Evolutionary conservation across 495 filamentous ascomycete genomes (phyloP).

Genomic region (Aspergillus affinis): DNA sequence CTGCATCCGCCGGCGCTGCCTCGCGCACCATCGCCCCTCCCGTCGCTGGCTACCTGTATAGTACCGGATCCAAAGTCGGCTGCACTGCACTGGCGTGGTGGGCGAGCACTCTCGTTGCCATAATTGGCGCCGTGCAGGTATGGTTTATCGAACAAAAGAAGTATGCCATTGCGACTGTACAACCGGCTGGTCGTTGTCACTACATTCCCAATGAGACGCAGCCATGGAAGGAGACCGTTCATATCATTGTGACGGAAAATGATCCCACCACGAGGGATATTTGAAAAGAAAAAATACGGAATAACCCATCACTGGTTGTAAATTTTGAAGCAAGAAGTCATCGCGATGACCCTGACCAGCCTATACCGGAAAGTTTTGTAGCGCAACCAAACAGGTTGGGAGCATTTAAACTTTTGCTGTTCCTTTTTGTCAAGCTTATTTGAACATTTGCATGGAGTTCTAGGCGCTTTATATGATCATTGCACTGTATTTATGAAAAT

Average conservation of each 20-base stretch:
- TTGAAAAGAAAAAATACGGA: not conserved
- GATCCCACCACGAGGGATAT: conserved; percentile 12
- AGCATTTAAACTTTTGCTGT: not conserved
- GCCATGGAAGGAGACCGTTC: conserved; percentile 31
- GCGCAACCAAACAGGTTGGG: not conserved
- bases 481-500: too few relatives aligned
- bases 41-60: conserved; percentile 72
- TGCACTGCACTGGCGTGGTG: conserved; percentile 81
- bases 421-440: not conserved
- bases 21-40: conserved; percentile 76
- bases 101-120: conserved; percentile 66
- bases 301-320: not conserved
- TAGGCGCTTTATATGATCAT: not conserved
- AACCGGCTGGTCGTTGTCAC: conserved; percentile 32
- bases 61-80: conserved; percentile 60
- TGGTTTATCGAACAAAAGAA: conserved; percentile 59
- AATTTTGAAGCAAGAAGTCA: not conserved
- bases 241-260: conserved; percentile 38
- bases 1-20: conserved; percentile 74
- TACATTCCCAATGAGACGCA: conserved; percentile 25
- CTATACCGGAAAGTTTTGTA: not conserved
- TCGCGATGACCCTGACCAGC: not conserved
- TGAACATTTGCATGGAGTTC: conserved; percentile 3
- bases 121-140: conserved; percentile 67
- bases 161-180: conserved; percentile 37